phyloP scores from a whole-genome alignment of 352 stramenopile species.

The Pythium dissotocum region DNA sequence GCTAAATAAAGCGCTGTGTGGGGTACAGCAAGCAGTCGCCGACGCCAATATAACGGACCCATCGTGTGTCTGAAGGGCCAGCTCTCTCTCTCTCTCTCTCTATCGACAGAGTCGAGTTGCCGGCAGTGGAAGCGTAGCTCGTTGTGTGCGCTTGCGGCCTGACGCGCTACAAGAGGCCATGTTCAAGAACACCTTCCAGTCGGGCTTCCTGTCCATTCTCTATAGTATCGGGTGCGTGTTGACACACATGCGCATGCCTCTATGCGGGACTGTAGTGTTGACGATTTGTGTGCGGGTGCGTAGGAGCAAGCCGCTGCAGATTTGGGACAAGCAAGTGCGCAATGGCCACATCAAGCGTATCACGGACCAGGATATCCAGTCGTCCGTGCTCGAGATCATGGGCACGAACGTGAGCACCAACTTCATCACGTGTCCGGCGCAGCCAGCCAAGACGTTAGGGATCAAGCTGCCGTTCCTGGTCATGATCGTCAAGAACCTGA shows the following conservation, averaged over 20 bases:
- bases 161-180: constrained; percentile 45
- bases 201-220: constrained; percentile 97
- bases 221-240: constrained; percentile 93
- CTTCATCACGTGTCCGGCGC: constrained; percentile 96
- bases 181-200: constrained; percentile 99
- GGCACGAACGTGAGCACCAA: constrained; percentile 98
- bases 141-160: not conserved
- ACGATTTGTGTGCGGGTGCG: not conserved
- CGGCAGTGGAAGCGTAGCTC: not conserved
- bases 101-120: not conserved
- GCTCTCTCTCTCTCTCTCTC: not conserved
- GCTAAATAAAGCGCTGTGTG: not conserved
- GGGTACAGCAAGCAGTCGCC: not conserved
- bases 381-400: constrained; percentile 97
- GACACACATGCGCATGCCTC: not conserved
- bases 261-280: not conserved
- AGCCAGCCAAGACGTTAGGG: constrained; percentile 93
- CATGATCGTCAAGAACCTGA: constrained; percentile 99
- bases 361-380: constrained; percentile 98
- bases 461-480: constrained; percentile 98
- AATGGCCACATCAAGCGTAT: constrained; percentile 99
- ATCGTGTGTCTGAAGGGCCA: not conserved
- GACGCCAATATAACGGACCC: not conserved
- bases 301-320: constrained; percentile 97
- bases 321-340: constrained; percentile 97